A percentile compares a stretch with the other conserved stretches of the same genome.
Evolutionary conservation across 1,284 basidiomycete genomes (phyloP).

Genomic region (Golubevia pallescens): DNA sequence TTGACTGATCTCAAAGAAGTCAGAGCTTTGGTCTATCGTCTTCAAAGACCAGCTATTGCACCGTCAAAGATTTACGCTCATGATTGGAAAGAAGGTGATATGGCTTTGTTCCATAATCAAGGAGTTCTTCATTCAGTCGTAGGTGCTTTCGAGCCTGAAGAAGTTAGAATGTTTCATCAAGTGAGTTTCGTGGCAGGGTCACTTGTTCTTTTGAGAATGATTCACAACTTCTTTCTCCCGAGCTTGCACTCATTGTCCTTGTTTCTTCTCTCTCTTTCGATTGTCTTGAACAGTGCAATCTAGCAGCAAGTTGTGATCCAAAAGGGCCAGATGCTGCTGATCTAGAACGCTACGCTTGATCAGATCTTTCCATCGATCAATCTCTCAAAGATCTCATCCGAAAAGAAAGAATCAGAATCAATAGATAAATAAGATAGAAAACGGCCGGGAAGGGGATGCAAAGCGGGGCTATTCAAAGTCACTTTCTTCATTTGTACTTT

Average conservation of each 20-base stretch:
- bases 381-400: too few relatives aligned
- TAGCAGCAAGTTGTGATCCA: slow-evolving; percentile 77
- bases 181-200: neutral
- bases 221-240: too few relatives aligned
- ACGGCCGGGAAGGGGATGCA: too few relatives aligned
- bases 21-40: slow-evolving; percentile 75
- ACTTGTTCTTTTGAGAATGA: too few relatives aligned
- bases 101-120: slow-evolving; percentile 71
- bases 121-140: slow-evolving; percentile 79
- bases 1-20: slow-evolving; percentile 75
- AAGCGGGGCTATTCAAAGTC: too few relatives aligned
- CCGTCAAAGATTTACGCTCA: slow-evolving; percentile 67
- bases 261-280: too few relatives aligned
- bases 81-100: slow-evolving; percentile 73
- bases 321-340: slow-evolving; percentile 73
- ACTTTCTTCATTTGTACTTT: too few relatives aligned
- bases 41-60: slow-evolving; percentile 81
- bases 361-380: neutral
- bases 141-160: slow-evolving; percentile 69
- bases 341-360: slow-evolving; percentile 71
- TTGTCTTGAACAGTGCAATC: slow-evolving; percentile 70
- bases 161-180: slow-evolving; percentile 66
- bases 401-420: too few relatives aligned
- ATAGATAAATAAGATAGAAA: too few relatives aligned
- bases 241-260: too few relatives aligned